These are phyloP conservation scores for Boeremia exigua DNA, from an alignment of 2,329 filamentous ascomycete species.

Conservation along the genomic window DNA sequence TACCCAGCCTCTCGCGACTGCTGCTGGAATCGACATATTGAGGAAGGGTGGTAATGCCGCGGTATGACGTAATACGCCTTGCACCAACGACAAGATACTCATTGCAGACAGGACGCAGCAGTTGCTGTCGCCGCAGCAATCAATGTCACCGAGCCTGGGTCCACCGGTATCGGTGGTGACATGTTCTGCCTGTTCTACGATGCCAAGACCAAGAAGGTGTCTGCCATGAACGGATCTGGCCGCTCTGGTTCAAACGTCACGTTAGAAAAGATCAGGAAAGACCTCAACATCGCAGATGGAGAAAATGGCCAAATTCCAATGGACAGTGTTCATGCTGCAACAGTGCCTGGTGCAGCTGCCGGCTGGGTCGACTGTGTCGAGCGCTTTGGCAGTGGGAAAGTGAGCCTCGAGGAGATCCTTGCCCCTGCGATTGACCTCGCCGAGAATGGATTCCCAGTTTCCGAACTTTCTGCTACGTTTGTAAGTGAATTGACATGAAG, in stretches of 20 bases:
- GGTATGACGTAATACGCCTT: slow-evolving; percentile 60
- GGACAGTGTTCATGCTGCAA: slow-evolving; percentile 78
- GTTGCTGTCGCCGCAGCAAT: slow-evolving; percentile 91
- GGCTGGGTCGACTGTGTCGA: slow-evolving; percentile 92
- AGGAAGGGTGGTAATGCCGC: slow-evolving; percentile 90
- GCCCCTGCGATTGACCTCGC: slow-evolving; percentile 83
- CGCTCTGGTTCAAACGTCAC: slow-evolving; percentile 73
- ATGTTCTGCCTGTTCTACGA: slow-evolving; percentile 96
- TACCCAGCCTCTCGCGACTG: slow-evolving; percentile 86
- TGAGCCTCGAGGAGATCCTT: slow-evolving; percentile 78
- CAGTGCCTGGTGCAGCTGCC: slow-evolving; percentile 86
- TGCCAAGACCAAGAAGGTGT: slow-evolving; percentile 79
- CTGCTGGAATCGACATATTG: slow-evolving; percentile 85
- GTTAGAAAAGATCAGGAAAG: slow-evolving; percentile 71
- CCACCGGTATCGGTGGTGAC: slow-evolving; percentile 94
- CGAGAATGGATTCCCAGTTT: slow-evolving; percentile 89
- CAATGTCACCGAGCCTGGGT: slow-evolving; percentile 91
- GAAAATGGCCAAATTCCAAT: slow-evolving; percentile 70
- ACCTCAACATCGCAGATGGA: slow-evolving; percentile 69
- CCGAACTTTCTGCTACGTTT: slow-evolving; percentile 73
- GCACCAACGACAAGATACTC: slow-evolving; percentile 1
- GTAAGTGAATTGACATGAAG: slow-evolving; percentile 57
- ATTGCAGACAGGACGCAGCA: slow-evolving; percentile 79
- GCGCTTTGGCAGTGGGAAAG: slow-evolving; percentile 85
- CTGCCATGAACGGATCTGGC: slow-evolving; percentile 92